Evolutionary conservation across 805 yeast species (phyloP), one percentile per base, ranked within the genome.

Genomic region (Kodamaea restingae): DNA sequence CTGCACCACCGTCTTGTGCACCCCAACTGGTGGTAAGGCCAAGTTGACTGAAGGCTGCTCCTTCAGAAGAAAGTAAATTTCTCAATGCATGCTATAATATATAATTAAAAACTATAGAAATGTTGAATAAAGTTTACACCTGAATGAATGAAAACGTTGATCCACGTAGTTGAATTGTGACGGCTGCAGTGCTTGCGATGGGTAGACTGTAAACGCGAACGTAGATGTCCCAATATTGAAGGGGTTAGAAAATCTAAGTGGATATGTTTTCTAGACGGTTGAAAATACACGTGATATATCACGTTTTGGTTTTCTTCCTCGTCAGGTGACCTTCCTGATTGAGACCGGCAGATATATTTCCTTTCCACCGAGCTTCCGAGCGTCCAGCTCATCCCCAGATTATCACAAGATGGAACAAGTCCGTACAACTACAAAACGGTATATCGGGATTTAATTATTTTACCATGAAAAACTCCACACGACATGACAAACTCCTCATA

Each of bases 11-110:
- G 97, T 93, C 54, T 84, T 93, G 68, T 90, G 98, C 78, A 84
- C 93, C 66, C 99, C 99, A 70, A 85, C 97, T 56, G 99, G 99
- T 81, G 99, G 99, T 80, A 93, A 93, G 82, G 97, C 98, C 67
- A 88, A 84, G 76, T 82, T 93, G 71, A 88, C 98, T 60, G 98
- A 95, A 79, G 99, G 99, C 74, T 86, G 95, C 70, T 93, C 98
- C 63, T 93, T 88, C 93, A 88, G 98, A 84, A 87, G 88, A 78
- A 93, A 91, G 88, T 91, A 87, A 84, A 34, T 38, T 34, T 32
- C 25, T 32, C 24, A 24, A 32, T 35, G 38, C 39, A 37, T 33
- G 41, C 41, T 31, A 31, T 38, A 25, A 38, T 32, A 38, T 38
- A 31, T 36, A 36, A 36, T 36, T 28, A 30, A 36, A 38, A 37